Percentiles rank a stretch among this genome's conserved stretches.
Evolutionary conservation across 305 asterid species (phyloP).

Genomic region (Solanum chacoense): DNA sequence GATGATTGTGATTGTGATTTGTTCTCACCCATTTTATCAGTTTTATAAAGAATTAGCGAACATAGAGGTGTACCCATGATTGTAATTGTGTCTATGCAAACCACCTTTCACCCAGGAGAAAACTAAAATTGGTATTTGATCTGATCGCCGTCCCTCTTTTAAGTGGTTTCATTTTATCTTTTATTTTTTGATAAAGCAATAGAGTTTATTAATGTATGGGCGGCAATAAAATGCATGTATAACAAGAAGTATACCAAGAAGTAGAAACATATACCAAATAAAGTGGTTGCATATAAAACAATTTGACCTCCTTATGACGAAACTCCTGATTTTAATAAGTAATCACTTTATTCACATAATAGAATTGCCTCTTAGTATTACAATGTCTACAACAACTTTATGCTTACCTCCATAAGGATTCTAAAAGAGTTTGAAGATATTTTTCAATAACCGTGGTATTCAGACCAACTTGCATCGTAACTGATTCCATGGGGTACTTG

Average conservation of each 20-base stretch:
- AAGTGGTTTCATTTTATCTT: not conserved
- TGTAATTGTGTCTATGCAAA: not conserved
- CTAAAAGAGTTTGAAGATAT: not conserved
- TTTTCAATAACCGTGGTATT: not conserved
- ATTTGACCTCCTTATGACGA: not conserved
- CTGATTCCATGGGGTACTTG: not conserved
- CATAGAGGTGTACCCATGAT: not conserved
- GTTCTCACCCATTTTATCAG: not conserved
- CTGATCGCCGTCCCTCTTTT: not conserved
- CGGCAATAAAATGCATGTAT: not conserved
- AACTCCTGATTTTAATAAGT: not conserved
- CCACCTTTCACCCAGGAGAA: not conserved
- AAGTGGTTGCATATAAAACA: not conserved
- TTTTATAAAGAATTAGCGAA: not conserved
- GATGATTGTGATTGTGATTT: not conserved
- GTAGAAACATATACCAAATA: not conserved
- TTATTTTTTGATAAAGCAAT: not conserved
- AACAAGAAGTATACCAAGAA: not conserved
- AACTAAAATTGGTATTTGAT: not conserved
- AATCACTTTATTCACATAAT: not conserved
- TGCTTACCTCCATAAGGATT: not conserved
- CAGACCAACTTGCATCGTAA: not conserved
- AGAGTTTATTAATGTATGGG: not conserved
- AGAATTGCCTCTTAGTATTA: not conserved
- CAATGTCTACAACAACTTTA: not conserved